Percentiles rank a stretch among this genome's conserved stretches.
These are phyloP conservation scores for Persicaria maculosa DNA, from an alignment of 148 eudicot species.

Conservation along the genomic window DNA sequence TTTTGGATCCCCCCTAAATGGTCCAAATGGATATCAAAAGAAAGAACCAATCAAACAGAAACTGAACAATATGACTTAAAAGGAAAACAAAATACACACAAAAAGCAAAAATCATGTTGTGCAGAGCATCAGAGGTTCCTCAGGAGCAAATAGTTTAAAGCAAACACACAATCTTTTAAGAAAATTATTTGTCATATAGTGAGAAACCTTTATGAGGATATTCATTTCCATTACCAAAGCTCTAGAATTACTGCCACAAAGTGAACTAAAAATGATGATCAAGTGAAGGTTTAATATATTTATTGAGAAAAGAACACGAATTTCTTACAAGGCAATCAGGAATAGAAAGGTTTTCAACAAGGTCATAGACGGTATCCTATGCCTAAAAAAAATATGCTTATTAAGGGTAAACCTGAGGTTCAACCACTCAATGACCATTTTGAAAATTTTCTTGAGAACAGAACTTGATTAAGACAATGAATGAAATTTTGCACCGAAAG, in stretches of 20 bases:
- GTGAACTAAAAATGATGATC: neutral
- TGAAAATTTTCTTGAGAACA: neutral
- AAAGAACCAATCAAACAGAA: neutral
- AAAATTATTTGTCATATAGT: neutral
- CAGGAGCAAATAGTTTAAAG: neutral
- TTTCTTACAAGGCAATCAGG: neutral
- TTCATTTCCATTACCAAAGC: neutral
- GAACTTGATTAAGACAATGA: too few species aligned
- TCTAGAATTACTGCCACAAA: neutral
- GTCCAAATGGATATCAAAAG: conserved; percentile 37
- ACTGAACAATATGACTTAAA: neutral
- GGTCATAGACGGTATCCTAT: neutral
- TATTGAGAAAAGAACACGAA: neutral
- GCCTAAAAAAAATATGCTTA: neutral
- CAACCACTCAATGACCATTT: neutral
- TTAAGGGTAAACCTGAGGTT: neutral
- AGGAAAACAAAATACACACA: neutral
- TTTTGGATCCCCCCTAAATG: conserved; percentile 97
- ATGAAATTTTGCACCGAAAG: too few species aligned
- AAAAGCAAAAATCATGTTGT: neutral
- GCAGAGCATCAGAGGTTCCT: neutral
- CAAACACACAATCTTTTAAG: neutral
- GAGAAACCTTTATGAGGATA: neutral
- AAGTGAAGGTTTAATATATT: neutral
- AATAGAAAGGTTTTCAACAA: neutral